Evolutionary conservation across 805 yeast species (phyloP).

Genomic region (Maudiozyma bulderi): DNA sequence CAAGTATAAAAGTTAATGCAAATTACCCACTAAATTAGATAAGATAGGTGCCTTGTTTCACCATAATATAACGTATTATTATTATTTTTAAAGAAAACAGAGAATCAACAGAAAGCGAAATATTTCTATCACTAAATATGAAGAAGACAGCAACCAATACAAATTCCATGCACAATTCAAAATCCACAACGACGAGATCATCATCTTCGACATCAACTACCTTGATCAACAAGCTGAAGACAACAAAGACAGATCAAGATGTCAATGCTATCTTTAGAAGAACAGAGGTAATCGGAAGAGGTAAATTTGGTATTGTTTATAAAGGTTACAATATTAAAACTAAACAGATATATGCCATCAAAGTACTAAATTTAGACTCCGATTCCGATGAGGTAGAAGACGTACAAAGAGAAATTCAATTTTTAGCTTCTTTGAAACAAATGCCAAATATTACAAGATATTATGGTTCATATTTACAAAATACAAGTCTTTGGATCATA

Average conservation of each 20-base stretch:
- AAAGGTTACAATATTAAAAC: conserved; percentile 68
- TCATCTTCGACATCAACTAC: background rate
- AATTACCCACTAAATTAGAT: no score
- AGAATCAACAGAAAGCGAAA: background rate
- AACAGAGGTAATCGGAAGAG: conserved; percentile 88
- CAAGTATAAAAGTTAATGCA: no score
- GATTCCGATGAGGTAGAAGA: conserved; percentile 90
- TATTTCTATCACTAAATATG: background rate
- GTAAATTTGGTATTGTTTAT: conserved; percentile 94
- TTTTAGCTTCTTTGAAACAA: conserved; percentile 68
- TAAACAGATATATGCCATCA: conserved; percentile 80
- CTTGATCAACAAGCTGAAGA: background rate
- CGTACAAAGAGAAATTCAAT: conserved; percentile 86
- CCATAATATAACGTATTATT: background rate
- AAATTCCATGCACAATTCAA: background rate
- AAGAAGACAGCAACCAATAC: background rate
- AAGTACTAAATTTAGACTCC: conserved; percentile 84
- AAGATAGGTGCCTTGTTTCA: no score
- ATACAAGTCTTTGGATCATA: conserved; percentile 90
- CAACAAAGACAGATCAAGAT: conserved; percentile 7
- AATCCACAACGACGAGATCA: background rate
- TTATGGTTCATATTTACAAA: conserved; percentile 78
- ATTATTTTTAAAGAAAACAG: background rate
- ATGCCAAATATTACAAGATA: conserved; percentile 91
- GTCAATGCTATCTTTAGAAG: conserved; percentile 49